Conservation (phyloP, 106 monocot species). For the Agapanthus africanus region DNA sequence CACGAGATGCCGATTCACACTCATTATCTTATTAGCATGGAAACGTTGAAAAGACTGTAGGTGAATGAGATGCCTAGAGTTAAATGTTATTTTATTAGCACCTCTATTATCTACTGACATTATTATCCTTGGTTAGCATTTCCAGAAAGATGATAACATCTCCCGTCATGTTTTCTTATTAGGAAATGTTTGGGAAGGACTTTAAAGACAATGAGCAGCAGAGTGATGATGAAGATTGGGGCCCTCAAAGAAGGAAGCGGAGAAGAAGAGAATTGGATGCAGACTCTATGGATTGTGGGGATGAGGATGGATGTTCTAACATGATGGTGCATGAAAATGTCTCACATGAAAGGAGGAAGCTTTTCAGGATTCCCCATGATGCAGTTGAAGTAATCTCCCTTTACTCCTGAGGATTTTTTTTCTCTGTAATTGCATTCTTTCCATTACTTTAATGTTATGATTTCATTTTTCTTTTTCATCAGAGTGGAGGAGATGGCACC, state of each 20-base stretch:
- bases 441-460: background rate
- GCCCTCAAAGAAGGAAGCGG: slow-evolving; percentile 44
- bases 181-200: slow-evolving; percentile 96
- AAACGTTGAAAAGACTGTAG: background rate
- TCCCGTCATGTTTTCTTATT: slow-evolving; percentile 8
- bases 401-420: background rate
- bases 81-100: background rate
- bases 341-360: slow-evolving; percentile 25
- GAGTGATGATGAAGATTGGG: slow-evolving; percentile 93
- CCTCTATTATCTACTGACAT: background rate
- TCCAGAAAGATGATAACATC: background rate
- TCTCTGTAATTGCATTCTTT: background rate
- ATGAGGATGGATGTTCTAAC: slow-evolving; percentile 21
- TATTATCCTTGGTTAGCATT: background rate
- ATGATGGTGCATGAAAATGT: slow-evolving; percentile 9
- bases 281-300: slow-evolving; percentile 9
- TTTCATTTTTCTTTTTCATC: too few species aligned
- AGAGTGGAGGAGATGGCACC: too few species aligned
- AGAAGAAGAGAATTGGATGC: slow-evolving; percentile 20
- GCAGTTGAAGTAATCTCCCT: slow-evolving; percentile 52
- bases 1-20: background rate
- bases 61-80: background rate
- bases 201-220: slow-evolving; percentile 34
- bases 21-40: background rate
- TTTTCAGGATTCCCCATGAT: slow-evolving; percentile 57